Percentiles rank a stretch among this genome's conserved stretches.
Conservation (phyloP, 805 yeast genomes). For the Spathaspora passalidarum region DNA sequence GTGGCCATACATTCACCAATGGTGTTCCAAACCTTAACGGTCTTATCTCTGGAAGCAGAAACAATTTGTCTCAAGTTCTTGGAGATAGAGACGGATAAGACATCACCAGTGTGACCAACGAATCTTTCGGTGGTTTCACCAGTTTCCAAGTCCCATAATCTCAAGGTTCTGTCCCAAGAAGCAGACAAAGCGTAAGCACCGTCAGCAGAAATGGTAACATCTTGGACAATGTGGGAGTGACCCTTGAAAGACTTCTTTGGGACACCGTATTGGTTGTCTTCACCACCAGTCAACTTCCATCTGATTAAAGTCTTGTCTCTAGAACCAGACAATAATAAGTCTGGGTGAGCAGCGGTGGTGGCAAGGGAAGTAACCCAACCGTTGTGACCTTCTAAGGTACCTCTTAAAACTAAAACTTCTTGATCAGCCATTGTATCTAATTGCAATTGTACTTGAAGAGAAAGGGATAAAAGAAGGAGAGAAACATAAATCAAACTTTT, state of each 20-base stretch:
- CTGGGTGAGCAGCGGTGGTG: slow-evolving; percentile 98
- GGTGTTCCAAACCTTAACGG: slow-evolving; percentile 99
- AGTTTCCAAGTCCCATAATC: slow-evolving; percentile 95
- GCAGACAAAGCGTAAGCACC: slow-evolving; percentile 97
- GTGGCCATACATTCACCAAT: slow-evolving; percentile 95
- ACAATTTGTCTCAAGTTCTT: slow-evolving; percentile 96
- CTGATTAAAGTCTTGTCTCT: slow-evolving; percentile 98
- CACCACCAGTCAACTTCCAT: slow-evolving; percentile 96
- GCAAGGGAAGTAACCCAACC: slow-evolving; percentile 98
- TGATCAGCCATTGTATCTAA: slow-evolving; percentile 62
- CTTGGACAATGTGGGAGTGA: slow-evolving; percentile 99
- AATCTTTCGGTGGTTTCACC: slow-evolving; percentile 94
- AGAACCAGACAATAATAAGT: slow-evolving; percentile 95
- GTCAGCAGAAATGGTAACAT: slow-evolving; percentile 95
- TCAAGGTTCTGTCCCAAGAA: slow-evolving; percentile 99
- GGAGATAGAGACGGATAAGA: slow-evolving; percentile 93
- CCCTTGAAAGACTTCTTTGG: slow-evolving; percentile 97
- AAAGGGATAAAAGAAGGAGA: not conserved
- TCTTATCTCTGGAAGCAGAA: slow-evolving; percentile 98
- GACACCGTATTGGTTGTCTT: slow-evolving; percentile 89
- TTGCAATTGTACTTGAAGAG: slow-evolving; percentile 2
- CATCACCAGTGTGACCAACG: slow-evolving; percentile 98
- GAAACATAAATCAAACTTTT: not conserved
- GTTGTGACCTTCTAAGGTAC: slow-evolving; percentile 89
- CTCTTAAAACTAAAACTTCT: slow-evolving; percentile 99